These are phyloP conservation scores for Coemansia reversa DNA, from an alignment of 192 early-diverging fungal genomes.

Conservation along the genomic window DNA sequence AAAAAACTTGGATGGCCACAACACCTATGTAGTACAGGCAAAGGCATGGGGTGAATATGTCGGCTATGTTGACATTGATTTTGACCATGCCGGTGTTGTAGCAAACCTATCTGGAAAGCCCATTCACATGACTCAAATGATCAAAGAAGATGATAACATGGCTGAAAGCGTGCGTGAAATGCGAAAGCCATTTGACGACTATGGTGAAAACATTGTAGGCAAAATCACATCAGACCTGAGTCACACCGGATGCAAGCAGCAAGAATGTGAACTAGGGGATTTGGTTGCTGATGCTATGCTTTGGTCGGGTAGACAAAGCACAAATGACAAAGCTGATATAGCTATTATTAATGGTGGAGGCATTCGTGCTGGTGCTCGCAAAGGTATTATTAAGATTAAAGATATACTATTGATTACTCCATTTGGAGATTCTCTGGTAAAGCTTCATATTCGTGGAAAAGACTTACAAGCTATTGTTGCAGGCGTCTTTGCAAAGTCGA, in stretches of 20 bases:
- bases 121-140: constrained; percentile 58
- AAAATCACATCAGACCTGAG: constrained; percentile 37
- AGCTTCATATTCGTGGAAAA: constrained; percentile 54
- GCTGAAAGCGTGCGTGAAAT: constrained; percentile 52
- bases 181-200: constrained; percentile 57
- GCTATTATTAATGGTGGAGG: constrained; percentile 67
- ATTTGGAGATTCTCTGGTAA: constrained; percentile 58
- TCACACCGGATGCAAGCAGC: constrained; percentile 46
- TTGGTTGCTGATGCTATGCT: constrained; percentile 66
- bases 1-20: constrained; percentile 59
- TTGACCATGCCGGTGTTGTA: constrained; percentile 56
- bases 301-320: constrained; percentile 2
- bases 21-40: constrained; percentile 69
- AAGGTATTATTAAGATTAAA: constrained; percentile 57
- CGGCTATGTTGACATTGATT: constrained; percentile 60
- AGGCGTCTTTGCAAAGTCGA: constrained; percentile 41
- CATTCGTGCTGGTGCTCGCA: constrained; percentile 59
- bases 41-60: constrained; percentile 64
- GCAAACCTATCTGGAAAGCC: constrained; percentile 57
- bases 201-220: constrained; percentile 55
- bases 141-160: constrained; percentile 54
- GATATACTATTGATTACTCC: constrained; percentile 62
- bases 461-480: constrained; percentile 58
- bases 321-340: constrained; percentile 36
- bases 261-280: constrained; percentile 66